These are phyloP conservation scores for Vitellaria paradoxa DNA, from an alignment of 179 eudicot species.

Conservation along the genomic window DNA sequence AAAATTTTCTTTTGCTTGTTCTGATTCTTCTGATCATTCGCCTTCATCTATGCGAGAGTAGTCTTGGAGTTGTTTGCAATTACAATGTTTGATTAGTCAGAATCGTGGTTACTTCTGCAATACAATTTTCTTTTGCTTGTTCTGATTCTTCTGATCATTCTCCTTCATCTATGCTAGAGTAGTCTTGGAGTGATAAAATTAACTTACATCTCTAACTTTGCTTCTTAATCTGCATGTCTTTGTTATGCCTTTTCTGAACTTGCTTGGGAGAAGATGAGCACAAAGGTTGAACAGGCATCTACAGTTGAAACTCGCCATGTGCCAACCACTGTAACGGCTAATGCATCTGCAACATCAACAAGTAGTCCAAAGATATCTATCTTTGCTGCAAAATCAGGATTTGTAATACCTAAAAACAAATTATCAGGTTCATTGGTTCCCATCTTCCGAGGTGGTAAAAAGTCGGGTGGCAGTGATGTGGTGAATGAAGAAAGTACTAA, in stretches of 20 bases:
- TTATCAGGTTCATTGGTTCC: slow-evolving; percentile 90
- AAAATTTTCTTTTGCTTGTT: not conserved
- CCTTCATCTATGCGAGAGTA: not conserved
- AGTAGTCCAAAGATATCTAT: slow-evolving; percentile 52
- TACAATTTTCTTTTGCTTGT: not conserved
- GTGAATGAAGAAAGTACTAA: slow-evolving; percentile 49
- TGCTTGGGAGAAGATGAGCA: slow-evolving; percentile 34
- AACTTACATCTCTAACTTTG: not conserved
- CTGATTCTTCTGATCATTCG: not conserved
- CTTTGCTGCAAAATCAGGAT: slow-evolving; percentile 79
- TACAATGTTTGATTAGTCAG: not conserved
- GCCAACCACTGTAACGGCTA: slow-evolving; percentile 33
- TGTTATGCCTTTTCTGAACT: not conserved
- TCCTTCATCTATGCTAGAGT: not conserved
- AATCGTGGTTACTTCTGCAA: not conserved
- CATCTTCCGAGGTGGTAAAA: slow-evolving; percentile 58
- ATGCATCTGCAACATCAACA: slow-evolving; percentile 46
- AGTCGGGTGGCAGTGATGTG: slow-evolving; percentile 46
- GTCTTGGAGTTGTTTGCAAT: not conserved
- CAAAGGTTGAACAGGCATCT: slow-evolving; percentile 37
- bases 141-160: not conserved
- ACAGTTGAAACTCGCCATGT: slow-evolving; percentile 19
- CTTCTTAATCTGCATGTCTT: not conserved
- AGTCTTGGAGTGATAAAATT: not conserved
- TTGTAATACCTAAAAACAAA: slow-evolving; percentile 96